Evolutionary conservation across 2,329 filamentous ascomycete species (phyloP).

Genomic region (Aspergillus cejpii): DNA sequence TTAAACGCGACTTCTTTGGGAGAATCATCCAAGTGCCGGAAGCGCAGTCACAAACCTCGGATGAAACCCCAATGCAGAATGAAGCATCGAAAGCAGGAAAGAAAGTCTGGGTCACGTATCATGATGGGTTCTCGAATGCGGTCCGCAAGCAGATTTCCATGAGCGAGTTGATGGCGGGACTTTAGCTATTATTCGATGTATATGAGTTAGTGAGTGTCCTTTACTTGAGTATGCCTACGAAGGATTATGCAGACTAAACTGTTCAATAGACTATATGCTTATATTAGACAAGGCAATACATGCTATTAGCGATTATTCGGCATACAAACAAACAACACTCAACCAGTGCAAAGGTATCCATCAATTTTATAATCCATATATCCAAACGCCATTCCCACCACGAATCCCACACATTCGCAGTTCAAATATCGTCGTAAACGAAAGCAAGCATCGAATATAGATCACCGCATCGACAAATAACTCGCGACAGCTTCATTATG

Average conservation of each 20-base stretch:
- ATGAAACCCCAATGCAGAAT: slow-evolving; percentile 21
- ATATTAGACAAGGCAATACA: no score
- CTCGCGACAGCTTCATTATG: slow-evolving; percentile 21
- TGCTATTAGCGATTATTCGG: no score
- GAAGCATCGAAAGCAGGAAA: slow-evolving; percentile 42
- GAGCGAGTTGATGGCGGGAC: slow-evolving; percentile 61
- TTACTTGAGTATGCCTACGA: no score
- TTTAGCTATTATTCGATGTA: slow-evolving; percentile 15
- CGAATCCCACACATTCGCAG: no score
- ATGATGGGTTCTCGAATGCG: slow-evolving; percentile 88
- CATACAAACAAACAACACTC: no score
- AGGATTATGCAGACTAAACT: no score
- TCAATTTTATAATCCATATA: no score
- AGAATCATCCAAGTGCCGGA: slow-evolving; percentile 53
- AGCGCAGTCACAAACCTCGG: slow-evolving; percentile 30
- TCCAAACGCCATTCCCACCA: no score
- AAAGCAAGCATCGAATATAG: not conserved
- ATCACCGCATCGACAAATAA: slow-evolving; percentile 21
- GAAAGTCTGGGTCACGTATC: slow-evolving; percentile 78
- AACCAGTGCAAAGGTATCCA: no score
- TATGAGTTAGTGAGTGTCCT: no score
- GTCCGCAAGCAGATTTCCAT: slow-evolving; percentile 81
- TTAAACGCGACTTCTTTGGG: slow-evolving; percentile 83
- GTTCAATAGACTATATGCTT: no score
- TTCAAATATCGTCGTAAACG: no score